These are phyloP conservation scores for Stenogyne calaminthoides DNA, from an alignment of 305 asterid species.

Conservation along the genomic window DNA sequence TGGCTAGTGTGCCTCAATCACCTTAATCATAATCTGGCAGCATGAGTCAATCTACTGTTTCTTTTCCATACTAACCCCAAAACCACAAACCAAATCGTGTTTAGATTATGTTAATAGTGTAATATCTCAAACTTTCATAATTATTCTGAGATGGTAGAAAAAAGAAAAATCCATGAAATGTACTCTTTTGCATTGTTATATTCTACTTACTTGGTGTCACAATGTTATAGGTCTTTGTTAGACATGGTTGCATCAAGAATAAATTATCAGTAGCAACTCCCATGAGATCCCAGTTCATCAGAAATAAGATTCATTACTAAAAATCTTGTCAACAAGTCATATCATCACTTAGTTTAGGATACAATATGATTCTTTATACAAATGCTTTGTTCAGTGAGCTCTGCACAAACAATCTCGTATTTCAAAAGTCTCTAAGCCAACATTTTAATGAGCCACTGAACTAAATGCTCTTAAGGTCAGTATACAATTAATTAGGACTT, in stretches of 20 bases:
- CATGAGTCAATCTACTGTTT: background rate
- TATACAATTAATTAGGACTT: background rate
- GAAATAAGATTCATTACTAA: background rate
- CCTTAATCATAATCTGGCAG: background rate
- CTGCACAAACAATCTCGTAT: background rate
- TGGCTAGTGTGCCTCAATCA: background rate
- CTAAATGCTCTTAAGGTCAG: background rate
- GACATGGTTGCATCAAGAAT: conserved; percentile 10
- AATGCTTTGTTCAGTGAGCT: background rate
- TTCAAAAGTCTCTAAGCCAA: conserved; percentile 6
- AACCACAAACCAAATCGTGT: background rate
- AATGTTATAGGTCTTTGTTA: background rate
- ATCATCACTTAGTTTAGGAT: conserved; percentile 20
- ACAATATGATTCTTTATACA: background rate
- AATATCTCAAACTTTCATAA: background rate
- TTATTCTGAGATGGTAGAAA: background rate
- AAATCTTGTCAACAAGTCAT: background rate
- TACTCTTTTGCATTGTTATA: background rate
- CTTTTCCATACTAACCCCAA: background rate
- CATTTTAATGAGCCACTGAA: conserved; percentile 8
- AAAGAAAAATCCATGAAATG: background rate
- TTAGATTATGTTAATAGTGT: background rate
- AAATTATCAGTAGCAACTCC: background rate
- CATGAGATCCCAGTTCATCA: conserved; percentile 13
- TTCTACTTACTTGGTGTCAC: background rate